Evolutionary conservation across 179 eudicot species (phyloP).

Genomic region (Amaranthus tricolor): DNA sequence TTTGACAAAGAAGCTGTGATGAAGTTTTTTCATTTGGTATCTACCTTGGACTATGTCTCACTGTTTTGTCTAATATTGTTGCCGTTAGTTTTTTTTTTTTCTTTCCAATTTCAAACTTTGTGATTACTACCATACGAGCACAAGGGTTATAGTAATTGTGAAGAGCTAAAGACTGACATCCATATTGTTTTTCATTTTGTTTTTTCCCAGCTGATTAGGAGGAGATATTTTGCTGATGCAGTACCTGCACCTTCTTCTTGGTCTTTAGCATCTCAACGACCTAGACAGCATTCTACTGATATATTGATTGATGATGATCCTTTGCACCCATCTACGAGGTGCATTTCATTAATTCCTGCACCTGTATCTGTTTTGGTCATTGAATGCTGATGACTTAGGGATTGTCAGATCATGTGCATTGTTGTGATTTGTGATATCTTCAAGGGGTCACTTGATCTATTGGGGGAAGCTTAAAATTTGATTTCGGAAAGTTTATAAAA

Average conservation of each 20-base stretch:
- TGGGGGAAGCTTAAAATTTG: not conserved
- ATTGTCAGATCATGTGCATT: not conserved
- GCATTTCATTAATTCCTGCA: conserved; percentile 7
- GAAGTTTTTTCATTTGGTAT: conserved; percentile 71
- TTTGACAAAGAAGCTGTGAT: conserved; percentile 78
- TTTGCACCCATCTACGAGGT: conserved; percentile 55
- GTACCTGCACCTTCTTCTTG: conserved; percentile 56
- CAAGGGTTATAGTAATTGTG: not conserved
- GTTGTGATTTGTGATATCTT: not conserved
- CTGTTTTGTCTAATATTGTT: not conserved
- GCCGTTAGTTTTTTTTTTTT: not conserved
- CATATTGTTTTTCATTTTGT: not conserved
- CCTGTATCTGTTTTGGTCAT: not conserved
- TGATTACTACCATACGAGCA: not conserved
- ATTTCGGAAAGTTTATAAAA: too few relatives aligned
- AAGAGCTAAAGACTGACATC: conserved; percentile 3
- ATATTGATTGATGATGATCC: conserved; percentile 56
- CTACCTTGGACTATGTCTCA: conserved; percentile 18
- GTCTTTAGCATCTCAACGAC: conserved; percentile 45
- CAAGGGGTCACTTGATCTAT: not conserved
- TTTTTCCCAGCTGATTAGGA: conserved; percentile 62
- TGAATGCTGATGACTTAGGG: not conserved
- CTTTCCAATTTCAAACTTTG: conserved; percentile 2
- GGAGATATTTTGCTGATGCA: conserved; percentile 82
- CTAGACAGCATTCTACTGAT: conserved; percentile 42